Evolutionary conservation across 2,329 filamentous ascomycete species (phyloP).

Genomic region (Penicillium sp.): DNA sequence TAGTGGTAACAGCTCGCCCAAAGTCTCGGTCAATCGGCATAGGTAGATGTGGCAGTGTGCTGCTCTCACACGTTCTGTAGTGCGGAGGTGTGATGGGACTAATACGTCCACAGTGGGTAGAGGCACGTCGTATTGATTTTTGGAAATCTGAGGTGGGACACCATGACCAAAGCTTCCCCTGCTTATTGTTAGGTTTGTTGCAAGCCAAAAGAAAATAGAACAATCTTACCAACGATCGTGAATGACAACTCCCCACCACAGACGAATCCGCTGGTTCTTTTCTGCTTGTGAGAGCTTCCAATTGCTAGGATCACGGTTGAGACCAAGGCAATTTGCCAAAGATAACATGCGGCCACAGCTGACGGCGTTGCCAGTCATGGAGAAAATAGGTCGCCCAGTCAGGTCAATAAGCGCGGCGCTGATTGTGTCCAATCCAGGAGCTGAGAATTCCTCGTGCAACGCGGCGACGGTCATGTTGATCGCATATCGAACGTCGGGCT

Average conservation of each 20-base stretch:
- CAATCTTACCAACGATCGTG: constrained; percentile 53
- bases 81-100: constrained; percentile 36
- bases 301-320: constrained; percentile 55
- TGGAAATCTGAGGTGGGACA: constrained; percentile 54
- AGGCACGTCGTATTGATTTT: constrained; percentile 58
- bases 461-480: constrained; percentile 64
- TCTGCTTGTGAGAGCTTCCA: constrained; percentile 55
- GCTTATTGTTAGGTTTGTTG: constrained; percentile 16
- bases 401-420: constrained; percentile 60
- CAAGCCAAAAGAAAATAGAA: neutral
- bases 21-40: constrained; percentile 51
- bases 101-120: constrained; percentile 49
- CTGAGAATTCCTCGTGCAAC: constrained; percentile 60
- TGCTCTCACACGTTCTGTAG: constrained; percentile 46
- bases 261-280: constrained; percentile 52
- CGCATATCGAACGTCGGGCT: constrained; percentile 60
- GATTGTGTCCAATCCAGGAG: constrained; percentile 60
- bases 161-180: constrained; percentile 58
- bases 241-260: constrained; percentile 60
- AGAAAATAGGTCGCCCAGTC: constrained; percentile 60
- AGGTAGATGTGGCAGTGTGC: constrained; percentile 55
- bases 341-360: constrained; percentile 55
- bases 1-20: constrained; percentile 48
- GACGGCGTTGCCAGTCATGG: constrained; percentile 59
- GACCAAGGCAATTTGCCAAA: constrained; percentile 56